phyloP scores from a whole-genome alignment of 2,329 filamentous ascomycete species.

The Xylariaceae sp. region DNA sequence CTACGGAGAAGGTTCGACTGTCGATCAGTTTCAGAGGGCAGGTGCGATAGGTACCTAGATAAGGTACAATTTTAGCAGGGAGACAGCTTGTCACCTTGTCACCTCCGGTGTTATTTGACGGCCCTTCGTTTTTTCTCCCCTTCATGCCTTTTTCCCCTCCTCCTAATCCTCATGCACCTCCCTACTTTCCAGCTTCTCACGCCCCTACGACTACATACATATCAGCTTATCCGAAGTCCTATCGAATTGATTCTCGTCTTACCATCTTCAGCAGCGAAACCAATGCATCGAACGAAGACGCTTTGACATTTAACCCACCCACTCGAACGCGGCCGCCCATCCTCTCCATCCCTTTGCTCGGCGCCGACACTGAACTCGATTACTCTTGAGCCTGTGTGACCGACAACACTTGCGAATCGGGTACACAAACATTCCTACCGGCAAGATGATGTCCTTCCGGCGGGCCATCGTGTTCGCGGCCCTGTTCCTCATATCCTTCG shows the following conservation, averaged over 20 bases:
- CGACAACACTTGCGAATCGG: background rate
- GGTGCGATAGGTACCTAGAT: background rate
- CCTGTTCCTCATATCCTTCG: conserved; percentile 33
- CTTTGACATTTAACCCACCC: conserved; percentile 1
- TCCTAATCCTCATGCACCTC: background rate
- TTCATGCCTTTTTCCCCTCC: background rate
- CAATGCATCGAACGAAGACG: conserved; percentile 7
- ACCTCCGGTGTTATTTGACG: background rate
- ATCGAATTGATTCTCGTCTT: background rate
- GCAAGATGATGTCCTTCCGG: conserved; percentile 34
- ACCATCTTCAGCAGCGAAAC: background rate
- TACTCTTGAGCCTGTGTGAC: conserved; percentile 4
- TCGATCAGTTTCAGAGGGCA: background rate
- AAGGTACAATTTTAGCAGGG: background rate
- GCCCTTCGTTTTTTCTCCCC: background rate
- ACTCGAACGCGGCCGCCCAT: background rate
- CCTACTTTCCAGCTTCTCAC: background rate
- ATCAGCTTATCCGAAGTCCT: background rate
- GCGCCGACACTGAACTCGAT: conserved; percentile 1
- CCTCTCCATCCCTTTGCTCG: conserved; percentile 1
- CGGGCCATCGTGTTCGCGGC: conserved; percentile 31
- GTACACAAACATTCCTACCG: background rate
- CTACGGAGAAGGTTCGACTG: background rate
- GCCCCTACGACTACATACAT: background rate
- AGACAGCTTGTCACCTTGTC: background rate